A percentile compares a stretch with the other conserved stretches of the same genome.
Conservation (phyloP, 2,329 filamentous ascomycete genomes). For the Dothistroma septosporum region DNA sequence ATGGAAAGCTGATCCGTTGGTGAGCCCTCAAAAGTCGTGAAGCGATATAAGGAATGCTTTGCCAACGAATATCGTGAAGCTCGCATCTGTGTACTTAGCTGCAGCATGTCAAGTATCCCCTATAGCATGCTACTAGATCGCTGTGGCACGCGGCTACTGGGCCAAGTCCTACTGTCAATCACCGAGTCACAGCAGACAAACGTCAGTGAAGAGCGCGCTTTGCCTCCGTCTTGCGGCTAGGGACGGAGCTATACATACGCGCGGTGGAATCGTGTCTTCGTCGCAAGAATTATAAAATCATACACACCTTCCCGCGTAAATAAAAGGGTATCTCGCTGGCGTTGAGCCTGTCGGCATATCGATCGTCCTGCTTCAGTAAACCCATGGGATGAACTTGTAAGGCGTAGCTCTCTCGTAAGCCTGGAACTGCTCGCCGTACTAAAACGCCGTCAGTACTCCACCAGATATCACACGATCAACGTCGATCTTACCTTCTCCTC, state of each 20-base stretch:
- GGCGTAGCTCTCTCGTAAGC: conserved; percentile 38
- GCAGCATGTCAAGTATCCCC: background rate
- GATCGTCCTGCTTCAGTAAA: conserved; percentile 17
- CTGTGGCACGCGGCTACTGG: background rate
- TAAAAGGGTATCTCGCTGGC: conserved; percentile 3
- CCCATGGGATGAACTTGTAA: conserved; percentile 38
- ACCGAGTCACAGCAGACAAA: background rate
- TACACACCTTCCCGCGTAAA: background rate
- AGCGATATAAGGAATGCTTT: background rate
- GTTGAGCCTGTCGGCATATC: background rate
- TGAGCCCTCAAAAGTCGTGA: background rate
- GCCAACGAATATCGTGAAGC: background rate
- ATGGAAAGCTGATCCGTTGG: background rate
- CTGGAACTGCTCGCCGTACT: conserved; percentile 41
- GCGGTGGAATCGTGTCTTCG: background rate
- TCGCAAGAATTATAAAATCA: background rate
- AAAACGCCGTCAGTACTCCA: background rate
- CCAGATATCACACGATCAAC: background rate
- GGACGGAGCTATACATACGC: background rate
- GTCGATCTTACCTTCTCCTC: conserved; percentile 35
- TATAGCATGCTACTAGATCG: background rate
- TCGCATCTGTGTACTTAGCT: background rate
- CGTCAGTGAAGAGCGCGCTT: background rate
- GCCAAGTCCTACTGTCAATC: background rate
- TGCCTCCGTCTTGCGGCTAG: background rate